Conservation (phyloP, 768 basidiomycete genomes). For the Phlegmacium glaucopus region DNA sequence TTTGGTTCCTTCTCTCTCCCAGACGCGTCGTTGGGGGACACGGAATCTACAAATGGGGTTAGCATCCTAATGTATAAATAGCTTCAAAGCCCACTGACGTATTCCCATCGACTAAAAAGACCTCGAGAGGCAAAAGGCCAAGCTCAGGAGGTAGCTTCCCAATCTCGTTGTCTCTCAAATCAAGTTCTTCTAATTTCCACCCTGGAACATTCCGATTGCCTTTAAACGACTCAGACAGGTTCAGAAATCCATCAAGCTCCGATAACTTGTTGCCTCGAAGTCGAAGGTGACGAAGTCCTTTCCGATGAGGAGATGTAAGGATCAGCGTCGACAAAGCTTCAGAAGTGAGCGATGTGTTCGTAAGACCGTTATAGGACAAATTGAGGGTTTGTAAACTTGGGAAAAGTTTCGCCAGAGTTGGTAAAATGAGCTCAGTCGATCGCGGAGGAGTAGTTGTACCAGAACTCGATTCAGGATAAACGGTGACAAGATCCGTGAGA, state of each 20-base stretch:
- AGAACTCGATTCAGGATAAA: slow-evolving; percentile 30
- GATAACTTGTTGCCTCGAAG: slow-evolving; percentile 67
- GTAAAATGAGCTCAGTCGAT: slow-evolving; percentile 51
- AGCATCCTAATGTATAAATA: not conserved
- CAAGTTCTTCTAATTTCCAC: slow-evolving; percentile 82
- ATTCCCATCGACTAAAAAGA: slow-evolving; percentile 84
- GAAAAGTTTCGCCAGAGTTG: slow-evolving; percentile 62
- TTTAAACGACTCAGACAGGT: slow-evolving; percentile 60
- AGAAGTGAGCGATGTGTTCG: slow-evolving; percentile 46
- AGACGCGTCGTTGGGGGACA: slow-evolving; percentile 74
- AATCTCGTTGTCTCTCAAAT: slow-evolving; percentile 80
- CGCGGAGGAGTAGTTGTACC: slow-evolving; percentile 37
- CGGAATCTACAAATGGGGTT: slow-evolving; percentile 54
- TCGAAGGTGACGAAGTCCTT: slow-evolving; percentile 62
- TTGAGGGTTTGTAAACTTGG: slow-evolving; percentile 68
- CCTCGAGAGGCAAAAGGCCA: slow-evolving; percentile 73
- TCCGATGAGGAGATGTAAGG: slow-evolving; percentile 41
- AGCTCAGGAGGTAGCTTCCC: slow-evolving; percentile 64
- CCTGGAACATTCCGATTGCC: slow-evolving; percentile 56
- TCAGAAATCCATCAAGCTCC: slow-evolving; percentile 59
- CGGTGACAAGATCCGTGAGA: slow-evolving; percentile 54
- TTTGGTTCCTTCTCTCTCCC: slow-evolving; percentile 86
- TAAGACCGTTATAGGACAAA: slow-evolving; percentile 71
- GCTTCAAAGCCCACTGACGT: slow-evolving; percentile 46
- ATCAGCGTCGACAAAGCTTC: slow-evolving; percentile 50